Conservation (phyloP, 2,329 filamentous ascomycete species). For the Thermoascus crustaceus region DNA sequence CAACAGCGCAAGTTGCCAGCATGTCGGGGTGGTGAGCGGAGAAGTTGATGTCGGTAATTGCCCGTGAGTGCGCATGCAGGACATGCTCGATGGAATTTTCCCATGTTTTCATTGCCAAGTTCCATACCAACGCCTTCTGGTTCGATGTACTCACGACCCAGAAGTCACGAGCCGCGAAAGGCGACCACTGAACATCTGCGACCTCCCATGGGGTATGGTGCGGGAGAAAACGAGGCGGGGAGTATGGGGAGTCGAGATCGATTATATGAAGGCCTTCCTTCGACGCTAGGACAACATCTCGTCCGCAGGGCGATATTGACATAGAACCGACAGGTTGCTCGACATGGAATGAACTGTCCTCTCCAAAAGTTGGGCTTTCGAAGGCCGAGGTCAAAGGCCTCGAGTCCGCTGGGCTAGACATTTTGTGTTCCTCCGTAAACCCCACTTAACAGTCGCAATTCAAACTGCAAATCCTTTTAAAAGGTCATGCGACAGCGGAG, state of each 20-base stretch:
- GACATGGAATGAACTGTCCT: conserved; percentile 75
- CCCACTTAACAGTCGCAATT: no score
- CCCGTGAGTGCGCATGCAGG: conserved; percentile 73
- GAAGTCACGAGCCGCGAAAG: conserved; percentile 78
- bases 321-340: conserved; percentile 75
- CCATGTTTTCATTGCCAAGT: conserved; percentile 61
- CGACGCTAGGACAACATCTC: conserved; percentile 85
- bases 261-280: conserved; percentile 85
- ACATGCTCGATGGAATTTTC: conserved; percentile 84
- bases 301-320: conserved; percentile 82
- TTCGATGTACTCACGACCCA: conserved; percentile 95
- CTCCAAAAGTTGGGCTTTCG: conserved; percentile 80
- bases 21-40: conserved; percentile 86
- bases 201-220: conserved; percentile 91
- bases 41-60: conserved; percentile 95
- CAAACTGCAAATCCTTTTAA: no score
- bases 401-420: conserved; percentile 29
- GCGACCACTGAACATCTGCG: conserved; percentile 94
- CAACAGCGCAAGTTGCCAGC: conserved; percentile 82
- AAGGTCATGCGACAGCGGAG: no score
- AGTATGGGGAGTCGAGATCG: conserved; percentile 83
- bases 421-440: conserved; percentile 12
- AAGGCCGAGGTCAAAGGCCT: conserved; percentile 50
- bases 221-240: conserved; percentile 72
- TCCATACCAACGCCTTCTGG: conserved; percentile 91